These are phyloP conservation scores for Cryphonectria carpinicola DNA, from an alignment of 2,329 filamentous ascomycete genomes.

Conservation along the genomic window DNA sequence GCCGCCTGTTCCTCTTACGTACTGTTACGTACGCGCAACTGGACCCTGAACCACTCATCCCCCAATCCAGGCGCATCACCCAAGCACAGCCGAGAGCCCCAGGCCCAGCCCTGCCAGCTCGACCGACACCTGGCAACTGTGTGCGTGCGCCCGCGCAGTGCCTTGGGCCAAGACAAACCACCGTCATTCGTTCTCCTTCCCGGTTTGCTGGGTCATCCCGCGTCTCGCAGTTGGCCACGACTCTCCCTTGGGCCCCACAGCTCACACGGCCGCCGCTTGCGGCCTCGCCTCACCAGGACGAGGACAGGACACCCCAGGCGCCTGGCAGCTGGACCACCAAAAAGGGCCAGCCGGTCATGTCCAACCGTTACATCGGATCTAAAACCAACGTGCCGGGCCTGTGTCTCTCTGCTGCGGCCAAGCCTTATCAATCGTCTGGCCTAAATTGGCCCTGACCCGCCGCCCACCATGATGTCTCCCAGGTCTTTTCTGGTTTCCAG, in stretches of 20 bases:
- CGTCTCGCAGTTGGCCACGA: conserved; percentile 23
- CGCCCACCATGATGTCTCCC: conserved; percentile 43
- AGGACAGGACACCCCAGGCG: conserved; percentile 1
- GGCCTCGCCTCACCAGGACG: conserved; percentile 4
- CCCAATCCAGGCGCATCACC: neutral
- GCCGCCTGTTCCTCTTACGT: conserved; percentile 32
- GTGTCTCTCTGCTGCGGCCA: conserved; percentile 17
- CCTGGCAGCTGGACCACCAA: conserved; percentile 7
- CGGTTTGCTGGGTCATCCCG: conserved; percentile 20
- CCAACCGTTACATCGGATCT: conserved; percentile 20
- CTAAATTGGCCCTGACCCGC: conserved; percentile 16
- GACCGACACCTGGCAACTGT: neutral
- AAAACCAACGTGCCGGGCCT: conserved; percentile 20
- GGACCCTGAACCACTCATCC: conserved; percentile 24
- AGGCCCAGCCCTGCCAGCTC: conserved; percentile 2
- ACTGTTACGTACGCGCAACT: conserved; percentile 39
- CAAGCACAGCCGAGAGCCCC: neutral
- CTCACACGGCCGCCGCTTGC: conserved; percentile 5
- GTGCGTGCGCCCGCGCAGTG: neutral
- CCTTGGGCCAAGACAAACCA: conserved; percentile 5
- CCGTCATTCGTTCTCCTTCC: conserved; percentile 23
- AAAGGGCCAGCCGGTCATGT: conserved; percentile 26
- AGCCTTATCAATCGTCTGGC: conserved; percentile 27
- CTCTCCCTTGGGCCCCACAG: neutral
- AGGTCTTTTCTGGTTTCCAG: conserved; percentile 45